Percentiles rank a stretch among this genome's conserved stretches.
phyloP scores from a whole-genome alignment of 2,329 filamentous ascomycete species.

The Monosporascus sp. region DNA sequence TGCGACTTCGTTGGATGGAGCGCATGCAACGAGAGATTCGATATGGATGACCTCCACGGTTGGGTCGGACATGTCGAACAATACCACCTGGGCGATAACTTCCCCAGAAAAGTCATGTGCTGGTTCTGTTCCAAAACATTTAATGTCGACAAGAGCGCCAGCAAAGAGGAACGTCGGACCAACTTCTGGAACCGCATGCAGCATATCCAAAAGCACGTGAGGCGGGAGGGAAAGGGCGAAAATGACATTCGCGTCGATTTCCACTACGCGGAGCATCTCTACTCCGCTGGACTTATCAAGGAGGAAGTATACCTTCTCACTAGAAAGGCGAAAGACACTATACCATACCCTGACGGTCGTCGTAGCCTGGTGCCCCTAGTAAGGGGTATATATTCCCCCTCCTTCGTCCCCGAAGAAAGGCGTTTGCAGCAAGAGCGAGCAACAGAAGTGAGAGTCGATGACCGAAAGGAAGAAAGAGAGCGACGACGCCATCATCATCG shows the following conservation, averaged over 20 bases:
- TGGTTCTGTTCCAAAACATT: conserved; percentile 46
- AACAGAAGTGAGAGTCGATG: no score
- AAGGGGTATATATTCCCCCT: no score
- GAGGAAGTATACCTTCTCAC: neutral
- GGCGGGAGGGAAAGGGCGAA: conserved; percentile 14
- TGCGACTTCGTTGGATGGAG: conserved; percentile 41
- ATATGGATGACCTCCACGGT: conserved; percentile 27
- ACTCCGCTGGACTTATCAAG: conserved; percentile 5
- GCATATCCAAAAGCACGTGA: conserved; percentile 45
- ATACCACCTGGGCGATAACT: conserved; percentile 29
- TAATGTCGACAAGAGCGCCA: conserved; percentile 7
- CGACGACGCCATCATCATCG: no score
- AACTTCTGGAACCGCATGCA: conserved; percentile 40
- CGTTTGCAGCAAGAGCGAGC: no score
- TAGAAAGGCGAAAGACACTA: conserved; percentile 5
- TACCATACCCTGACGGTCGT: neutral
- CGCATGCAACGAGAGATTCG: conserved; percentile 34
- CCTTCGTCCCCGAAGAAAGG: no score
- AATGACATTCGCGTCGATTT: conserved; percentile 75
- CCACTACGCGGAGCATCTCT: conserved; percentile 73
- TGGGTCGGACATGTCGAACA: conserved; percentile 44
- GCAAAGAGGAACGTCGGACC: conserved; percentile 4
- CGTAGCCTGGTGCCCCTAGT: neutral
- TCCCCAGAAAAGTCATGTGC: conserved; percentile 37
- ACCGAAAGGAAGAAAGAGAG: no score